phyloP scores from a whole-genome alignment of 75 land plant genomes.

The Pinus albicaulis region DNA sequence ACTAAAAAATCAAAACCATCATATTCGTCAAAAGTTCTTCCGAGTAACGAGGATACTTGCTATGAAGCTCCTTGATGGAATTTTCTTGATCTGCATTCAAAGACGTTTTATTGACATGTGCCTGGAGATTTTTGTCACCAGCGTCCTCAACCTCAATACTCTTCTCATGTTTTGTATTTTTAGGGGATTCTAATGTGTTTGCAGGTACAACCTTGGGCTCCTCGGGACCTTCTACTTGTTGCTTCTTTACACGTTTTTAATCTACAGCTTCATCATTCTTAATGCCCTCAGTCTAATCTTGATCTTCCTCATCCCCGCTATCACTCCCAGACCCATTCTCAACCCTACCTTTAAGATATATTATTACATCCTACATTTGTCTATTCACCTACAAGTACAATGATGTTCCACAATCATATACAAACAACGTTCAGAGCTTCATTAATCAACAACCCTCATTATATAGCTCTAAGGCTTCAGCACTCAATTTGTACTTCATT shows the following conservation, averaged over 20 bases:
- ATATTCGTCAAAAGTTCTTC: constrained; percentile 35
- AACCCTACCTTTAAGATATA: constrained; percentile 14
- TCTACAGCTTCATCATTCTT: not conserved
- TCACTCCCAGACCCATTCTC: constrained; percentile 17
- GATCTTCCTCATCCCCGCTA: constrained; percentile 14
- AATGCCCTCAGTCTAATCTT: not conserved
- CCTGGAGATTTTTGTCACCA: not conserved
- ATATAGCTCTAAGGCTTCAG: no score
- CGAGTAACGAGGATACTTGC: constrained; percentile 24
- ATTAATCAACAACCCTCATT: no score
- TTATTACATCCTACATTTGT: constrained; percentile 46
- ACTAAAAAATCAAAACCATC: not conserved
- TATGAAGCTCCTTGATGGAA: constrained; percentile 17
- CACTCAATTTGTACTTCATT: no score
- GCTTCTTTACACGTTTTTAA: not conserved
- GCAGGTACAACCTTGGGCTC: not conserved
- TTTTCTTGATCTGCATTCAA: constrained; percentile 8
- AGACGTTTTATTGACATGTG: not conserved
- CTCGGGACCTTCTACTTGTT: not conserved
- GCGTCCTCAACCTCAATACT: not conserved
- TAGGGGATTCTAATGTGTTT: not conserved
- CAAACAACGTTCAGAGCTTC: not conserved
- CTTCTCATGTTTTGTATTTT: not conserved
- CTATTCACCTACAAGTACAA: constrained; percentile 23
- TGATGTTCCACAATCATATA: not conserved